Evolutionary conservation across 108 stramenopile genomes (phyloP).

Genomic region (Conticribra weissflogii): DNA sequence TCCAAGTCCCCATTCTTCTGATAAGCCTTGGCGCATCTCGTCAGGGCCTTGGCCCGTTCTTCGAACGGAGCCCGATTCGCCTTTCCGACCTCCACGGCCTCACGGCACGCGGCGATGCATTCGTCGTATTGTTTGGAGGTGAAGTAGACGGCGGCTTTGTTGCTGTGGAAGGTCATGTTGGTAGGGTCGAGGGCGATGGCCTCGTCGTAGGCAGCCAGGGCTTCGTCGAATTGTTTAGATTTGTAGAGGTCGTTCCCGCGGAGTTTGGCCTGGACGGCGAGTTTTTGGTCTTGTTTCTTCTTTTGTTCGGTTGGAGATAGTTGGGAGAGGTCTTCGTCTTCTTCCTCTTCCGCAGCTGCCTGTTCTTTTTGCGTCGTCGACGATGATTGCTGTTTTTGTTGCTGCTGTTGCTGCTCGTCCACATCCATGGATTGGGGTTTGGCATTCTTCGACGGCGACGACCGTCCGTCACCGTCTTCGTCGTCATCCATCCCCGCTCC

Average conservation of each 20-base stretch:
- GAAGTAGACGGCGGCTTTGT: slow-evolving; percentile 98
- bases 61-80: slow-evolving; percentile 90
- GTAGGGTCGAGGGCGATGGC: slow-evolving; percentile 95
- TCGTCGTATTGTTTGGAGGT: slow-evolving; percentile 91
- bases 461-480: slow-evolving; percentile 53
- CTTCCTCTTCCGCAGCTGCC: slow-evolving; percentile 47
- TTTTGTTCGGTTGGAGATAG: slow-evolving; percentile 83
- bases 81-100: slow-evolving; percentile 93
- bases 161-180: slow-evolving; percentile 94
- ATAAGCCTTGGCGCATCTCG: slow-evolving; percentile 93
- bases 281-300: slow-evolving; percentile 80
- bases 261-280: slow-evolving; percentile 82
- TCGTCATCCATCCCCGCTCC: slow-evolving; percentile 29
- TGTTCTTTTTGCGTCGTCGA: slow-evolving; percentile 40
- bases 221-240: slow-evolving; percentile 92
- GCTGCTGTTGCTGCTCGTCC: slow-evolving; percentile 24
- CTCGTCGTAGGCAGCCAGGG: slow-evolving; percentile 95
- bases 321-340: slow-evolving; percentile 74
- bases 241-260: slow-evolving; percentile 95
- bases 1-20: slow-evolving; percentile 89
- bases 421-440: background rate
- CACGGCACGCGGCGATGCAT: slow-evolving; percentile 81
- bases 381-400: slow-evolving; percentile 23
- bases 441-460: slow-evolving; percentile 35
- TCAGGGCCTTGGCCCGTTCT: slow-evolving; percentile 93